Evolutionary conservation across 495 filamentous ascomycete species (phyloP).

Genomic region (Penicillium nucicola): DNA sequence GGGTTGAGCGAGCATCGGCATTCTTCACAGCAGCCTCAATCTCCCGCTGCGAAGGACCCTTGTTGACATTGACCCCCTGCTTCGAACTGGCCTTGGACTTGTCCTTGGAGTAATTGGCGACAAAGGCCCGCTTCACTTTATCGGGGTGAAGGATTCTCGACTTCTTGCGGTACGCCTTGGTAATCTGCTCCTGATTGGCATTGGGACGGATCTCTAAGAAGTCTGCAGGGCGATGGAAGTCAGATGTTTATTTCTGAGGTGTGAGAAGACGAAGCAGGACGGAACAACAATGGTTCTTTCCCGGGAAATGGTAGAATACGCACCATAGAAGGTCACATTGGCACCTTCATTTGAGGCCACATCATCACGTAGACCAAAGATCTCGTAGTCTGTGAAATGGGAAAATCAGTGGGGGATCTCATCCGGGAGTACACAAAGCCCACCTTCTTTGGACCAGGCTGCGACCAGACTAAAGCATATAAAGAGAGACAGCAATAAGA

Average conservation of each 20-base stretch:
- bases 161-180: constrained; percentile 89
- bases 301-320: no score
- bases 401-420: no score
- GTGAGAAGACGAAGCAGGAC: background rate
- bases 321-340: constrained; percentile 87
- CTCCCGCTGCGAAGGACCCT: constrained; percentile 67
- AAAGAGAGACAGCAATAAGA: constrained; percentile 29
- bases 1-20: constrained; percentile 75
- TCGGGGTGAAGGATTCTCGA: constrained; percentile 83
- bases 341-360: constrained; percentile 70
- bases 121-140: constrained; percentile 83
- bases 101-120: constrained; percentile 66
- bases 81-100: constrained; percentile 52
- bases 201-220: constrained; percentile 73
- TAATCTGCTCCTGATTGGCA: constrained; percentile 84
- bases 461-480: constrained; percentile 55
- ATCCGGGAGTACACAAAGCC: constrained; percentile 26
- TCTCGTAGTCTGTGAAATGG: constrained; percentile 80
- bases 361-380: constrained; percentile 91
- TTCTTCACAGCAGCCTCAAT: constrained; percentile 71
- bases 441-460: constrained; percentile 85
- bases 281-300: no score
- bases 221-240: constrained; percentile 40
- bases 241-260: background rate
- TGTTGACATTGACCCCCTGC: constrained; percentile 64